phyloP scores from a whole-genome alignment of 345 rosid species.

The Salix udensis region DNA sequence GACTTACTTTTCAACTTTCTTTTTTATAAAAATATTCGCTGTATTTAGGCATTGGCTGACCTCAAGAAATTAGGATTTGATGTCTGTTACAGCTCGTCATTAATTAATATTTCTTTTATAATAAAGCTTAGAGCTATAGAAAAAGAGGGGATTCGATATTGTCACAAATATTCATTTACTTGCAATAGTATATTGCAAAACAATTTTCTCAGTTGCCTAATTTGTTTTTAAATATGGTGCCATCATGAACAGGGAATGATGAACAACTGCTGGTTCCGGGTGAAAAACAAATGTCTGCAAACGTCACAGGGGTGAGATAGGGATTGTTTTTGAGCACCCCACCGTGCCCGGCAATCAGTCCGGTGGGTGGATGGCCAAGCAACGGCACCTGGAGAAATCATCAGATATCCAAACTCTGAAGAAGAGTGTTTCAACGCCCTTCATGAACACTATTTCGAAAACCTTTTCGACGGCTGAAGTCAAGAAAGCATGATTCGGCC shows the following conservation, averaged over 20 bases:
- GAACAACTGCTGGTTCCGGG: conserved; percentile 98
- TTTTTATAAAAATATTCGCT: neutral
- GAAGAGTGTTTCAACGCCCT: conserved; percentile 84
- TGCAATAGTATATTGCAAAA: neutral
- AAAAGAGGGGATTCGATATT: no score
- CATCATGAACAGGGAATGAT: conserved; percentile 74
- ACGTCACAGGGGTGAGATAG: conserved; percentile 81
- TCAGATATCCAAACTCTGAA: conserved; percentile 45
- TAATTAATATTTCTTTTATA: no score
- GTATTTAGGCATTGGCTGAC: neutral
- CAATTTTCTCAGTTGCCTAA: no score
- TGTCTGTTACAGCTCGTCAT: neutral
- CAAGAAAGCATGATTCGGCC: conserved; percentile 51
- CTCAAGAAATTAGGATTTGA: neutral
- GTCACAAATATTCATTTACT: neutral
- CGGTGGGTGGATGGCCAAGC: conserved; percentile 99
- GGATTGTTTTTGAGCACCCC: conserved; percentile 93
- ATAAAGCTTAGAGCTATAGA: no score
- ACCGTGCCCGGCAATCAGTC: conserved; percentile 85
- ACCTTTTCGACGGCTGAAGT: conserved; percentile 68
- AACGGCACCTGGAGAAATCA: conserved; percentile 61
- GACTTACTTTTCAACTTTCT: neutral
- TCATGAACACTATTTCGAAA: conserved; percentile 74
- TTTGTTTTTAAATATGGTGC: neutral
- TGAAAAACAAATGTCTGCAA: conserved; percentile 71